A percentile compares a stretch with the other conserved stretches of the same genome.
Conservation (phyloP, 495 filamentous ascomycete genomes). For the Xylaria acuta region DNA sequence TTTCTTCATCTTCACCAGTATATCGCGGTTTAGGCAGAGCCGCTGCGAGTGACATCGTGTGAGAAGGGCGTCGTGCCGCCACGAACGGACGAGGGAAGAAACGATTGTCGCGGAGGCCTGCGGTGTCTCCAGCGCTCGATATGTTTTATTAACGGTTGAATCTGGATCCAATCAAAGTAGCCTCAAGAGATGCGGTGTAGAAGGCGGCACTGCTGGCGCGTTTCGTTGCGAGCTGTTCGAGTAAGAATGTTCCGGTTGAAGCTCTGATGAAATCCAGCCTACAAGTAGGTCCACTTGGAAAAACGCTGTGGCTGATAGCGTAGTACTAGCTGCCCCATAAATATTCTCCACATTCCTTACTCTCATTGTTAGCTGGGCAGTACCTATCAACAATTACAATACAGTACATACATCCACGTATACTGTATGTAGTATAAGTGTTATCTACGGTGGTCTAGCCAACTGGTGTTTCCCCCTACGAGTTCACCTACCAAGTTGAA, state of each 20-base stretch:
- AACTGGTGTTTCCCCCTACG: too few relatives aligned
- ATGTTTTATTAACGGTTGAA: not conserved
- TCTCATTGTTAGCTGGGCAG: too few relatives aligned
- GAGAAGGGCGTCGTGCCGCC: not conserved
- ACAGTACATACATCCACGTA: too few relatives aligned
- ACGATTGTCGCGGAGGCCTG: not conserved
- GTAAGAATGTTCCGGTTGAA: not conserved
- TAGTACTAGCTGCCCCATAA: constrained; percentile 13
- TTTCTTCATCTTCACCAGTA: constrained; percentile 81
- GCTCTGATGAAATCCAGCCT: constrained; percentile 21
- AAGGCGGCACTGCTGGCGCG: not conserved
- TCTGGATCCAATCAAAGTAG: not conserved
- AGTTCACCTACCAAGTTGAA: not conserved
- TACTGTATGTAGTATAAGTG: too few relatives aligned
- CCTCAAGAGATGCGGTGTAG: not conserved
- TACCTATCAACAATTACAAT: too few relatives aligned
- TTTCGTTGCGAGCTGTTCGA: constrained; percentile 11
- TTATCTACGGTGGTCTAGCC: too few relatives aligned
- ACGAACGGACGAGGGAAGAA: not conserved
- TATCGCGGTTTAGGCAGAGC: constrained; percentile 91
- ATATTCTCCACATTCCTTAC: not conserved
- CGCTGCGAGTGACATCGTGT: constrained; percentile 74
- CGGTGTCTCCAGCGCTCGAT: not conserved
- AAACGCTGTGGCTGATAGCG: constrained; percentile 15
- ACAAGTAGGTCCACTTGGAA: not conserved